phyloP scores from a whole-genome alignment of 805 yeast genomes.

The Candida verbasci region DNA sequence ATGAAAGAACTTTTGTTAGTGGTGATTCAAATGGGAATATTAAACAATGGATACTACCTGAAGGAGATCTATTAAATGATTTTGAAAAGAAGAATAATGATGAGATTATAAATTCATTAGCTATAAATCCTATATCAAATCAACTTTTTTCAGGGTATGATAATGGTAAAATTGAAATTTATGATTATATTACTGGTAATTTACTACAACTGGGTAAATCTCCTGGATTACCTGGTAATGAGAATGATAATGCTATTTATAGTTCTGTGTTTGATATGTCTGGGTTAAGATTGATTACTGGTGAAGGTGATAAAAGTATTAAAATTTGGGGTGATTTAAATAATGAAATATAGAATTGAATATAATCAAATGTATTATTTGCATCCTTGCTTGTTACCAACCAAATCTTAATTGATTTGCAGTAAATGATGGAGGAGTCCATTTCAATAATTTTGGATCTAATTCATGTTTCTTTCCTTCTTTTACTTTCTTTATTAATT shows the following conservation, averaged over 20 bases:
- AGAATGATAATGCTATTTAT: slow-evolving; percentile 45
- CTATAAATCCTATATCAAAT: slow-evolving; percentile 56
- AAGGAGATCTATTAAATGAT: slow-evolving; percentile 59
- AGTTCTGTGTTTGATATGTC: slow-evolving; percentile 73
- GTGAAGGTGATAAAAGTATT: slow-evolving; percentile 86
- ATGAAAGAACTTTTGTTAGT: slow-evolving; percentile 69
- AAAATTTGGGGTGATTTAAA: slow-evolving; percentile 61
- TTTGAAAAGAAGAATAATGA: slow-evolving; percentile 34
- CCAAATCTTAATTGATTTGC: slow-evolving; percentile 95
- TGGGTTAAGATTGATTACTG: slow-evolving; percentile 77
- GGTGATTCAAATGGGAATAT: slow-evolving; percentile 73
- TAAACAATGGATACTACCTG: slow-evolving; percentile 79
- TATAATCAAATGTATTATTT: no score
- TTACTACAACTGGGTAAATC: slow-evolving; percentile 53
- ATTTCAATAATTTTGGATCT: slow-evolving; percentile 64
- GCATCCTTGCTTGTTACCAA: no score
- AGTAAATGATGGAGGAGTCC: slow-evolving; percentile 96
- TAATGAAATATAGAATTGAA: no score
- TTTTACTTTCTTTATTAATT: slow-evolving; percentile 44
- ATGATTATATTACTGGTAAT: slow-evolving; percentile 71
- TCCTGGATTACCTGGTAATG: slow-evolving; percentile 50
- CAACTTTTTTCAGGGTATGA: slow-evolving; percentile 80
- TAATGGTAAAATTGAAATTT: slow-evolving; percentile 72
- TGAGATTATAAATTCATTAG: slow-evolving; percentile 61
- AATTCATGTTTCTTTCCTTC: slow-evolving; percentile 72